Percentiles rank a stretch among this genome's conserved stretches.
Conservation (phyloP, 805 yeast species). For the Candida mattraensis region DNA sequence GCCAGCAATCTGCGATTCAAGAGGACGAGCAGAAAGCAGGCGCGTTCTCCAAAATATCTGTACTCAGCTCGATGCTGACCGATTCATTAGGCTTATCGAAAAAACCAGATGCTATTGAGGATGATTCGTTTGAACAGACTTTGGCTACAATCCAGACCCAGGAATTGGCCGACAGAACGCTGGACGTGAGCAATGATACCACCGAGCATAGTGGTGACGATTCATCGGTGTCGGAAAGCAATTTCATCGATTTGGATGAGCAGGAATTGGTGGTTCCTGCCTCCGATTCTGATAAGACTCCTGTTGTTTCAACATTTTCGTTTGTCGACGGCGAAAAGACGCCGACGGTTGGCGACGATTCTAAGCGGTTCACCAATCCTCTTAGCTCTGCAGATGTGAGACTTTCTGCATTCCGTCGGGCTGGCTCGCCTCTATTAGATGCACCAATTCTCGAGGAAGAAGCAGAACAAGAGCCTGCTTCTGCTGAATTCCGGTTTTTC, state of each 20-base stretch:
- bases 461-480: conserved; percentile 12
- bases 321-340: conserved; percentile 23
- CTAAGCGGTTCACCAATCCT: conserved; percentile 24
- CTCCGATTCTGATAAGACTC: conserved; percentile 9
- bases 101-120: conserved; percentile 2
- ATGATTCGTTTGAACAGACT: conserved; percentile 16
- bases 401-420: conserved; percentile 16
- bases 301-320: conserved; percentile 8
- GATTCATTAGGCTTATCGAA: conserved; percentile 16
- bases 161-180: conserved; percentile 8
- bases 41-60: conserved; percentile 8
- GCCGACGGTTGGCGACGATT: conserved; percentile 20
- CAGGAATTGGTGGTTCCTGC: conserved; percentile 10
- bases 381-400: conserved; percentile 15
- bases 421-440: conserved; percentile 19
- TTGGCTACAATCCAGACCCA: conserved; percentile 14
- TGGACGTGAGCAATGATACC: conserved; percentile 7
- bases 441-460: conserved; percentile 25
- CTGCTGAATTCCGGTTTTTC: background rate
- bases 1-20: background rate
- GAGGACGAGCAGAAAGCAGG: conserved; percentile 1
- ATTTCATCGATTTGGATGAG: conserved; percentile 23
- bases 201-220: conserved; percentile 10
- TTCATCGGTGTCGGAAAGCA: conserved; percentile 27
- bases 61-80: conserved; percentile 13